Evolutionary conservation across 257 asterid species (phyloP).

Genomic region (Perilla frutescens): DNA sequence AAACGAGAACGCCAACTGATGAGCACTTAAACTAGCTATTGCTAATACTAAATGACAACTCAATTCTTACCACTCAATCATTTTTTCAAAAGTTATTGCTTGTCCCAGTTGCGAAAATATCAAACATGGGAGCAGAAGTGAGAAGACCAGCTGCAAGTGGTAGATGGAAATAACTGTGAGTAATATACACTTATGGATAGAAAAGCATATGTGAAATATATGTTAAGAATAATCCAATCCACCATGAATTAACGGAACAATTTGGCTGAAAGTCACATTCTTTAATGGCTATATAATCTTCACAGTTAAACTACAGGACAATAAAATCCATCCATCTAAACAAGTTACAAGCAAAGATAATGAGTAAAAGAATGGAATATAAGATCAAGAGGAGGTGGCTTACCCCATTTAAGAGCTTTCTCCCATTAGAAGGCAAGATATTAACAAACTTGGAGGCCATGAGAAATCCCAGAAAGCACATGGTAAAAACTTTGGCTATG

Average conservation of each 20-base stretch:
- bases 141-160: slow-evolving; percentile 82
- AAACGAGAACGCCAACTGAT: slow-evolving; percentile 34
- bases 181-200: slow-evolving; percentile 8
- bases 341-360: background rate
- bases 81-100: slow-evolving; percentile 76
- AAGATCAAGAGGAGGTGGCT: slow-evolving; percentile 20
- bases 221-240: slow-evolving; percentile 6
- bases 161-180: background rate
- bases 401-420: slow-evolving; percentile 99
- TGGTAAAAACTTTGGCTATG: slow-evolving; percentile 90
- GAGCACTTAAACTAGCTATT: slow-evolving; percentile 23
- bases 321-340: no score
- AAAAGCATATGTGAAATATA: background rate
- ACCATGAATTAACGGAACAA: background rate
- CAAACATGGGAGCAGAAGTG: slow-evolving; percentile 96
- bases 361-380: background rate
- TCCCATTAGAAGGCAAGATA: slow-evolving; percentile 82
- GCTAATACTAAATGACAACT: background rate
- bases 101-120: slow-evolving; percentile 96
- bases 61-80: slow-evolving; percentile 72
- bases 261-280: no score
- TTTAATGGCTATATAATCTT: no score
- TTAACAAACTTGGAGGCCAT: slow-evolving; percentile 96
- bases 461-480: slow-evolving; percentile 87
- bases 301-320: no score